phyloP scores from a whole-genome alignment of 1,284 basidiomycete genomes.

The Coniferiporia weirii region DNA sequence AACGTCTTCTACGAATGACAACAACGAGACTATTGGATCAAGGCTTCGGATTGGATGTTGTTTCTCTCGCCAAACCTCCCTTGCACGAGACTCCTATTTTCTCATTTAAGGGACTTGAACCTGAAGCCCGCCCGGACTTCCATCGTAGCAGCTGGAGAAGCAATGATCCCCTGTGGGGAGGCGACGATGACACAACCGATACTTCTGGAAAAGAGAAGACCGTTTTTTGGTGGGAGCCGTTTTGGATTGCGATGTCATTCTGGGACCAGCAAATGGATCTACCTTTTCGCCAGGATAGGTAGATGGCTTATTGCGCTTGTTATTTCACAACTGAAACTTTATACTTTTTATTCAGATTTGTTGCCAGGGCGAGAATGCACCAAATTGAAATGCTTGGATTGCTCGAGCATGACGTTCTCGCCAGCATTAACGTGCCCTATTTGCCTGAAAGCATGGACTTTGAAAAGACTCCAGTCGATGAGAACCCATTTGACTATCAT shows the following conservation, averaged over 20 bases:
- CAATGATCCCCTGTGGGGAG: conserved; percentile 80
- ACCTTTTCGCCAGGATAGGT: conserved; percentile 83
- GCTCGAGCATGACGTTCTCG: conserved; percentile 82
- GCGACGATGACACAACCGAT: conserved; percentile 40
- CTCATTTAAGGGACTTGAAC: conserved; percentile 64
- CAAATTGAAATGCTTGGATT: conserved; percentile 92
- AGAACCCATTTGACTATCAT: conserved; percentile 5
- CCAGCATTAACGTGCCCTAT: conserved; percentile 79
- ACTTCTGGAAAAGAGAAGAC: conserved; percentile 37
- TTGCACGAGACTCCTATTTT: conserved; percentile 90
- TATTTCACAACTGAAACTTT: not conserved
- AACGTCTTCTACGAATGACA: conserved; percentile 85
- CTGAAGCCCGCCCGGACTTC: conserved; percentile 38
- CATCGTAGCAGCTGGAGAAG: conserved; percentile 44
- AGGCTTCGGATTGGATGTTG: conserved; percentile 86
- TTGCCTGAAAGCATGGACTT: conserved; percentile 41
- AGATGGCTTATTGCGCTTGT: conserved; percentile 15
- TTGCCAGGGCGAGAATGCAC: conserved; percentile 89
- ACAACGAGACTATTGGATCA: conserved; percentile 96
- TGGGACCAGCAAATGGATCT: conserved; percentile 85
- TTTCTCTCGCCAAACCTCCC: conserved; percentile 90
- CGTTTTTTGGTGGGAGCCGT: conserved; percentile 82
- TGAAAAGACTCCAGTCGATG: conserved; percentile 16
- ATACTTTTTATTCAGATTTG: conserved; percentile 49
- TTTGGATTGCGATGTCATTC: conserved; percentile 76